Evolutionary conservation across 2,329 filamentous ascomycete genomes (phyloP).

Genomic region (Phyllosticta citribraziliensis): DNA sequence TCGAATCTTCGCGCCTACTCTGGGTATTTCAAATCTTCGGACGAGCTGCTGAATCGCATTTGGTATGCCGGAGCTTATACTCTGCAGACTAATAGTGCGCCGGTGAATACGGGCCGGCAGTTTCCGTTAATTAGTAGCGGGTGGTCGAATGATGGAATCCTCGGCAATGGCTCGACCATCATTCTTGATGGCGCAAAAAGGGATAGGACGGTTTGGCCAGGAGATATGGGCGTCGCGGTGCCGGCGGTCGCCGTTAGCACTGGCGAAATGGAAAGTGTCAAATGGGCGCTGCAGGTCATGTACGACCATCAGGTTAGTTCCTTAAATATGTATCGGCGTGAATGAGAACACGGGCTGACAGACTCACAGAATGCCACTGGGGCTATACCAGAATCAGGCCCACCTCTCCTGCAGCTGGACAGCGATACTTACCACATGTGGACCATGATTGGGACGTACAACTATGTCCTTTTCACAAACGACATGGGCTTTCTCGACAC

Average conservation of each 20-base stretch:
- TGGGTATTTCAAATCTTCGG: conserved; percentile 28
- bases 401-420: conserved; percentile 25
- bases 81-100: conserved; percentile 36
- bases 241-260: conserved; percentile 25
- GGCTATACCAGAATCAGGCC: conserved; percentile 30
- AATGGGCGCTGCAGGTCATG: conserved; percentile 29
- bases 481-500: conserved; percentile 29
- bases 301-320: conserved; percentile 28
- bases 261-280: conserved; percentile 36
- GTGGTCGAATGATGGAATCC: conserved; percentile 26
- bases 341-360: background rate
- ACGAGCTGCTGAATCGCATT: conserved; percentile 30
- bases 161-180: conserved; percentile 28
- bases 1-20: conserved; percentile 31
- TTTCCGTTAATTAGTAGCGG: conserved; percentile 22
- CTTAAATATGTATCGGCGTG: conserved; percentile 32
- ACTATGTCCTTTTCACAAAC: conserved; percentile 32
- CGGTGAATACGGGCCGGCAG: background rate
- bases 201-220: conserved; percentile 36
- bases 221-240: conserved; percentile 43
- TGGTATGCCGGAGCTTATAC: conserved; percentile 47
- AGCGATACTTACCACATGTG: conserved; percentile 44
- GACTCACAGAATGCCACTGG: background rate
- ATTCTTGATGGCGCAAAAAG: conserved; percentile 33
- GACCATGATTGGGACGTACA: conserved; percentile 36